Evolutionary conservation across 768 basidiomycete genomes (phyloP).

Genomic region (Rhizopogon rudus): DNA sequence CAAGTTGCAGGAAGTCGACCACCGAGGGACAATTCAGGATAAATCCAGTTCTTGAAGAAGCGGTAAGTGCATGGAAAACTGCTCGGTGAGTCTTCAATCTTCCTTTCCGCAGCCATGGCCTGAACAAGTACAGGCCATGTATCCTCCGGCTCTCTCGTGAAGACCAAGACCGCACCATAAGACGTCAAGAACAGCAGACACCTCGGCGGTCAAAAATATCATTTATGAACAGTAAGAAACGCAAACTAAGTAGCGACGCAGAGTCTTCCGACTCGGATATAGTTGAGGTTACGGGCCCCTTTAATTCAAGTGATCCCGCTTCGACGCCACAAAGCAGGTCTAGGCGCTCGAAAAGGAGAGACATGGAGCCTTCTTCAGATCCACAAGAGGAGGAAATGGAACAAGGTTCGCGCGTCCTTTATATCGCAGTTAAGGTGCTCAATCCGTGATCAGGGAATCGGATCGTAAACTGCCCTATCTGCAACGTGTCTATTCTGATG

Average conservation of each 20-base stretch:
- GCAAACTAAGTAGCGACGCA: conserved; percentile 22
- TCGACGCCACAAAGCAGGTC: conserved; percentile 18
- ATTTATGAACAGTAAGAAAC: conserved; percentile 28
- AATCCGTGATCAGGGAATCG: conserved; percentile 22
- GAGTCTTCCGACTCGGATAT: conserved; percentile 22
- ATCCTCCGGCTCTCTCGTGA: conserved; percentile 38
- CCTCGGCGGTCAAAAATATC: conserved; percentile 14
- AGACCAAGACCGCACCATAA: conserved; percentile 18
- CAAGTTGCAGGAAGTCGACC: conserved; percentile 56
- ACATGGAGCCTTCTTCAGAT: conserved; percentile 25
- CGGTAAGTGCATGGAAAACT: conserved; percentile 62
- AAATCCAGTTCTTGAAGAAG: conserved; percentile 68
- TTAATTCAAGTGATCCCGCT: conserved; percentile 19
- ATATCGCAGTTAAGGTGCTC: not conserved
- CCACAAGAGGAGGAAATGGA: conserved; percentile 24
- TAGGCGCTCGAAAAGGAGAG: conserved; percentile 10
- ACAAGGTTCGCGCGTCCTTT: conserved; percentile 11
- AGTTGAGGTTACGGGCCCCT: conserved; percentile 26
- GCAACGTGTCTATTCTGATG: conserved; percentile 39
- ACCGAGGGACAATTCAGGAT: conserved; percentile 62
- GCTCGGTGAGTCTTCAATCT: conserved; percentile 47
- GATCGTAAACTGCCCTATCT: conserved; percentile 60
- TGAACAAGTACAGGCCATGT: conserved; percentile 30
- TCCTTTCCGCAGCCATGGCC: not conserved
- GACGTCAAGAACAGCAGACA: conserved; percentile 7